Conservation (phyloP, 2,329 filamentous ascomycete species). For the Colletotrichum chlorophyti region DNA sequence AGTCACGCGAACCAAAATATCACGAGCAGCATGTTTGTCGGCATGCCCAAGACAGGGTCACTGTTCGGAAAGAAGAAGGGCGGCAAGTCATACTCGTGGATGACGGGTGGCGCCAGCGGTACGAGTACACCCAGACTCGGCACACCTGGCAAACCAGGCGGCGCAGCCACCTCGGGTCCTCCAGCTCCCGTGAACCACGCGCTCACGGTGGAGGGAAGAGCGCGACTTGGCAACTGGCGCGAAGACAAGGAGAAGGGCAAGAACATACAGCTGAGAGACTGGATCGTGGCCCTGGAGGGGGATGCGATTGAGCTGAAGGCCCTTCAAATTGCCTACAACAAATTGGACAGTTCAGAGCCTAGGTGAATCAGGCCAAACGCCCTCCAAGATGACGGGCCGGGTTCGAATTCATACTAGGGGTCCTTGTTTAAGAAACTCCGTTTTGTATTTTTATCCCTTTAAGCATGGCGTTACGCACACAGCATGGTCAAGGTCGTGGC, state of each 20-base stretch:
- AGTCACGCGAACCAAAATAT: constrained; percentile 84
- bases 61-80: constrained; percentile 66
- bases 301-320: constrained; percentile 74
- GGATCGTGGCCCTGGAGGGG: constrained; percentile 78
- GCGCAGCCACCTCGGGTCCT: constrained; percentile 40
- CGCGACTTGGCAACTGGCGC: constrained; percentile 75
- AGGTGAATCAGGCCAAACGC: constrained; percentile 33
- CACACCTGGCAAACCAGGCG: constrained; percentile 42
- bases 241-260: constrained; percentile 80
- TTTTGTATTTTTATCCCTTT: constrained; percentile 38
- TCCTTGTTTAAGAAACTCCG: not conserved
- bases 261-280: constrained; percentile 84
- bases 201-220: constrained; percentile 64
- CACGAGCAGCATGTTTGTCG: constrained; percentile 76
- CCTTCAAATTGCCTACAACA: constrained; percentile 64
- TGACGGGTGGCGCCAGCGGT: constrained; percentile 66
- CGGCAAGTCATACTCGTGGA: constrained; percentile 77
- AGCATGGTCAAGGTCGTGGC: constrained; percentile 25
- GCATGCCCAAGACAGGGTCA: constrained; percentile 67
- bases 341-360: constrained; percentile 56
- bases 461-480: constrained; percentile 42
- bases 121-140: constrained; percentile 56
- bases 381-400: not conserved
- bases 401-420: not conserved
- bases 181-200: constrained; percentile 41